Evolutionary conservation across 2,329 filamentous ascomycete genomes (phyloP), one percentile per base, ranked within the genome.

Genomic region (Diplodia seriata): DNA sequence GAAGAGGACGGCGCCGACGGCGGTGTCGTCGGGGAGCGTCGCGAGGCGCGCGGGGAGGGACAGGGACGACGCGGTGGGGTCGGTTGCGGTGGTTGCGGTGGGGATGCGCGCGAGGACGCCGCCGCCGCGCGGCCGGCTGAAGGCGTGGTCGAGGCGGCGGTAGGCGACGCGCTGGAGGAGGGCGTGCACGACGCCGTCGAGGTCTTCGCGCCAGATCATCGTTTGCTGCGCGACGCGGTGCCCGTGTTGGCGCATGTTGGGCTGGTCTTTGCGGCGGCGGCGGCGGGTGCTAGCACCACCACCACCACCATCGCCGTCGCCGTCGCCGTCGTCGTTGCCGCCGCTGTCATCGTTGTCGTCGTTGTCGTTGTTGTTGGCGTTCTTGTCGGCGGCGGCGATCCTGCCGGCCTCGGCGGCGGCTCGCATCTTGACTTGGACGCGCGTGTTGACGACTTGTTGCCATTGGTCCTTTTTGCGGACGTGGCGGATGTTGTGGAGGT

Each of bases 171-270:
- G 75, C 23, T 77, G 76, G 73, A 84, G 74, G 55, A 78, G 69
- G 7, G 70, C 71, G 0, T 81, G 70, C 3, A 84, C 71, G 55
- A 83, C 77, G 3, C 77, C 74, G 3, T 81, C 73, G 80, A 85
- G 84, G 71, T 85, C 82, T 61, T 80, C 73, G 15, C 82, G 77
- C 83, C 83, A 85, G 1, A 82, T 74, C 14, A 83, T 65, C 5
- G 73, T 73, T 15, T 47, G 15, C 6, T 47, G 4, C 40, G 15
- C 15, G 15, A 33, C 31, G 4, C 31, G 31, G 31, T 33, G 31
- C 31, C 31, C 31, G 31, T 11, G 31, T 11, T 33, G 31, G 7
- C 31, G 31, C 31, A 33, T 33, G 31, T 33, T 4, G 31, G 7
- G 8, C 1, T 18, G 18, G 8, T 47, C 40, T 8, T 26, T 26